Percentiles rank a stretch among this genome's conserved stretches.
Conservation (phyloP, 345 rosid species). For the Cardamine occulta region DNA sequence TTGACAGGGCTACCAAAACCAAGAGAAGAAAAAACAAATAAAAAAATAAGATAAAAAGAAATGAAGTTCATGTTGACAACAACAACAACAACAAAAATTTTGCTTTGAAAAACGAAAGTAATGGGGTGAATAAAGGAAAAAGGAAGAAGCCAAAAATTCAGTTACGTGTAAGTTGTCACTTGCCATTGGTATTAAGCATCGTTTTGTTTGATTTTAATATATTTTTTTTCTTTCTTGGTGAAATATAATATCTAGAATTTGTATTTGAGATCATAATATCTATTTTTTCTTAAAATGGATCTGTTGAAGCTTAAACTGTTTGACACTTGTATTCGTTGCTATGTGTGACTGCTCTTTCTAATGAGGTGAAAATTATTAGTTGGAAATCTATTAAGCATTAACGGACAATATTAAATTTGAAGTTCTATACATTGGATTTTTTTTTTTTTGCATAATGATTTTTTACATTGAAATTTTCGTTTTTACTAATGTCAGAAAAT, state of each 20-base stretch:
- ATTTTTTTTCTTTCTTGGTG: not conserved
- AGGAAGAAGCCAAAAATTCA: constrained; percentile 3
- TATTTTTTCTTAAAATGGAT: not conserved
- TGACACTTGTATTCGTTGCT: not conserved
- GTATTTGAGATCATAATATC: not conserved
- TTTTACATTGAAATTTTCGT: not conserved
- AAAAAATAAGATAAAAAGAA: not conserved
- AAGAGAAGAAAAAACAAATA: not conserved
- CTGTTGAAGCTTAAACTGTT: not conserved
- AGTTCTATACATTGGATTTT: not conserved
- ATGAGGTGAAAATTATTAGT: constrained; percentile 14
- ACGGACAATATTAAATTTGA: constrained; percentile 8
- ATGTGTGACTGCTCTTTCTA: constrained; percentile 2
- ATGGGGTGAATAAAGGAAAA: not conserved
- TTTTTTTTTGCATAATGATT: not conserved
- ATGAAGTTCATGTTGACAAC: constrained; percentile 1
- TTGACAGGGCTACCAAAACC: constrained; percentile 5
- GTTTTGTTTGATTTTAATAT: not conserved
- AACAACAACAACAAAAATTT: not conserved
- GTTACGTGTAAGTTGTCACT: constrained; percentile 21
- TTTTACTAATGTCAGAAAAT: constrained; percentile 20
- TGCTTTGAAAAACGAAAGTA: constrained; percentile 4
- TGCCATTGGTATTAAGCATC: constrained; percentile 4
- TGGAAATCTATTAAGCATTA: constrained; percentile 8
- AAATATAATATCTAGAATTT: not conserved